Conservation (phyloP, 2,329 filamentous ascomycete genomes). For the Xylaria sp. region DNA sequence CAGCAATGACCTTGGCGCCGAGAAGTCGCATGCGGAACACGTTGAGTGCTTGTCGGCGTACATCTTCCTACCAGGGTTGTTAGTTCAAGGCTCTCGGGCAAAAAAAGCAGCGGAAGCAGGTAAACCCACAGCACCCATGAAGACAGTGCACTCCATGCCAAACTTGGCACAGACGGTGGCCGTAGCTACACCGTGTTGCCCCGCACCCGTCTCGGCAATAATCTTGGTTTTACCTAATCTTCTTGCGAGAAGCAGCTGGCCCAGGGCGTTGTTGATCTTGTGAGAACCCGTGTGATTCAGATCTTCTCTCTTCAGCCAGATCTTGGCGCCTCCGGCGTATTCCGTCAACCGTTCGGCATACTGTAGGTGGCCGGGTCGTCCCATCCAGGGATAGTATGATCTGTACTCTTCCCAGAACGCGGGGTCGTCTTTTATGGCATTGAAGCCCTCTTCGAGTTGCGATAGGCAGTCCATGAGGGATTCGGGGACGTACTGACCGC, state of each 20-base stretch:
- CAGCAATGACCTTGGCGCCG: conserved; percentile 90
- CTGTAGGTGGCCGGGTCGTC: conserved; percentile 91
- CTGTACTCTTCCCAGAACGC: conserved; percentile 97
- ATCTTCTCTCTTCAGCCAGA: conserved; percentile 98
- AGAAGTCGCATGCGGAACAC: conserved; percentile 98
- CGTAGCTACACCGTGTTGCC: conserved; percentile 97
- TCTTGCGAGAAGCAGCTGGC: conserved; percentile 87
- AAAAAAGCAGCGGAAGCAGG: not conserved
- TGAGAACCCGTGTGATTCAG: conserved; percentile 97
- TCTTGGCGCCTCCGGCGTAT: conserved; percentile 89
- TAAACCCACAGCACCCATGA: conserved; percentile 82
- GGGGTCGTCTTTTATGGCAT: conserved; percentile 85
- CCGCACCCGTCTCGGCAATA: conserved; percentile 97
- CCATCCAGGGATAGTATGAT: conserved; percentile 97
- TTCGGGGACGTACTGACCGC: conserved; percentile 97
- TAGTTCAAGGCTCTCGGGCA: not conserved
- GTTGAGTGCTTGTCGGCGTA: conserved; percentile 94
- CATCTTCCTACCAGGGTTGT: conserved; percentile 73
- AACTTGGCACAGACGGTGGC: conserved; percentile 98
- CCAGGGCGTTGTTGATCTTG: conserved; percentile 99
- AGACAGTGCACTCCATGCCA: conserved; percentile 96
- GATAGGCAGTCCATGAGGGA: conserved; percentile 96
- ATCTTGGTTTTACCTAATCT: conserved; percentile 95
- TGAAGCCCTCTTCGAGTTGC: conserved; percentile 91
- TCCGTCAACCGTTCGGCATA: conserved; percentile 88